These are phyloP conservation scores for Aspergillus cristatus DNA, from an alignment of 495 filamentous ascomycete genomes.

Conservation along the genomic window DNA sequence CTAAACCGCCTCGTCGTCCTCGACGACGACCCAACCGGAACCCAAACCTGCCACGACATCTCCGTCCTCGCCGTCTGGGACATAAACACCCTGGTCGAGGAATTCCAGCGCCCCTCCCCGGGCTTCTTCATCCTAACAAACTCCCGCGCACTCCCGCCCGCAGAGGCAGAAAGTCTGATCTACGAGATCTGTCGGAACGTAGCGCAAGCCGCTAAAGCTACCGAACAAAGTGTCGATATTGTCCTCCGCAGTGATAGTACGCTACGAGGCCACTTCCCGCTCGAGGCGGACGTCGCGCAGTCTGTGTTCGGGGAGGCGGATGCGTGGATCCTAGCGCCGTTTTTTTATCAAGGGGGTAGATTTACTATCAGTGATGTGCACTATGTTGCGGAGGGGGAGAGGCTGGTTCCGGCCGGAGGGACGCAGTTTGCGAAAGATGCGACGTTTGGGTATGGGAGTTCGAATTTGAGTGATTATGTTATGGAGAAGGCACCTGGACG, in stretches of 20 bases:
- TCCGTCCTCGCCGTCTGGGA: conserved; percentile 48
- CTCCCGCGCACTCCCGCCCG: conserved; percentile 41
- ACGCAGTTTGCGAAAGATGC: conserved; percentile 46
- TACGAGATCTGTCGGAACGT: conserved; percentile 39
- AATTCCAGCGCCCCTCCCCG: conserved; percentile 24
- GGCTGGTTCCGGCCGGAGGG: conserved; percentile 34
- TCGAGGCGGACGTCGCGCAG: conserved; percentile 41
- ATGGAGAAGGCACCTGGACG: conserved; percentile 38
- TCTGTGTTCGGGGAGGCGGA: conserved; percentile 34
- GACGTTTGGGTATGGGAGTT: conserved; percentile 43
- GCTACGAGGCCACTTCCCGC: conserved; percentile 43
- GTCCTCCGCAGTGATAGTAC: conserved; percentile 46
- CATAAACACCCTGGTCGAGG: conserved; percentile 26
- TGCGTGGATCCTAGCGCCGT: conserved; percentile 41
- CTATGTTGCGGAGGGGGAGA: conserved; percentile 40
- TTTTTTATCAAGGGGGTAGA: conserved; percentile 45
- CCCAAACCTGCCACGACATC: conserved; percentile 49
- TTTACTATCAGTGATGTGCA: conserved; percentile 46
- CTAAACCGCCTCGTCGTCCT: conserved; percentile 39
- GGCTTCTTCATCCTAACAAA: conserved; percentile 52
- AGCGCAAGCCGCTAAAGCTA: conserved; percentile 24
- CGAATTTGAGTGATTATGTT: conserved; percentile 41
- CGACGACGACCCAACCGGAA: conserved; percentile 49
- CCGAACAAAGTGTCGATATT: conserved; percentile 34
- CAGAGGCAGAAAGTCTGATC: conserved; percentile 32